Conservation (phyloP, 1,284 basidiomycete genomes). For the Malassezia furfur region DNA sequence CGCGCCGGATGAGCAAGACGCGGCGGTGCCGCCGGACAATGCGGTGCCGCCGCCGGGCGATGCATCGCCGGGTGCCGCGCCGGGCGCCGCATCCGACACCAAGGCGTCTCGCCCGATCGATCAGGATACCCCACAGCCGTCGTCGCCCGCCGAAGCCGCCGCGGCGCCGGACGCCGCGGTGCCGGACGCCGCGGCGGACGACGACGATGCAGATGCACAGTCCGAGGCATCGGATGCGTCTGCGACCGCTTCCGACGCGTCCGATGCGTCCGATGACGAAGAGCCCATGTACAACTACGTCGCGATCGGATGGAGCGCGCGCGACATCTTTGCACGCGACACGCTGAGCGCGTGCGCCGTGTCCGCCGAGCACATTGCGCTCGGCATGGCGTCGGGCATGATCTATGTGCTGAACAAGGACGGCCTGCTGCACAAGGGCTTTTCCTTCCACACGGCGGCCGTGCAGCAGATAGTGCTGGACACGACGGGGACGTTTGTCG, state of each 20-base stretch:
- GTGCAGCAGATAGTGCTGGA: conserved; percentile 79
- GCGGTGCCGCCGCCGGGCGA: too few species aligned
- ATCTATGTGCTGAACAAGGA: conserved; percentile 73
- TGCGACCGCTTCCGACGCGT: too few species aligned
- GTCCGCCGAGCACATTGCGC: conserved; percentile 56
- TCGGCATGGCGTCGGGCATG: conserved; percentile 85
- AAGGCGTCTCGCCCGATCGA: too few species aligned
- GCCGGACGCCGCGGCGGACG: not conserved
- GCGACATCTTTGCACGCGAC: conserved; percentile 77
- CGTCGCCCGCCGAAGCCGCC: too few species aligned
- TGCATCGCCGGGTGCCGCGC: too few species aligned
- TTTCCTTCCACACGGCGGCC: conserved; percentile 81
- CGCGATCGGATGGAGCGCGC: conserved; percentile 63
- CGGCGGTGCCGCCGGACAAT: too few species aligned
- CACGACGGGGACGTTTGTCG: conserved; percentile 75
- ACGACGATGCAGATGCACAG: not conserved
- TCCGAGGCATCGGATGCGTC: not conserved
- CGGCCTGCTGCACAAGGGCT: conserved; percentile 77
- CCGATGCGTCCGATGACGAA: not conserved
- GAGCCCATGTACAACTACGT: conserved; percentile 71
- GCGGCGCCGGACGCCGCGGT: too few species aligned
- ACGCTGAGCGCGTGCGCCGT: conserved; percentile 54
- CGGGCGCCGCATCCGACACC: too few species aligned
- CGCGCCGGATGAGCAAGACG: too few species aligned
- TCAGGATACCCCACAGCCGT: too few species aligned